Conservation (phyloP, 495 filamentous ascomycete species). For the Xylaria scruposa region DNA sequence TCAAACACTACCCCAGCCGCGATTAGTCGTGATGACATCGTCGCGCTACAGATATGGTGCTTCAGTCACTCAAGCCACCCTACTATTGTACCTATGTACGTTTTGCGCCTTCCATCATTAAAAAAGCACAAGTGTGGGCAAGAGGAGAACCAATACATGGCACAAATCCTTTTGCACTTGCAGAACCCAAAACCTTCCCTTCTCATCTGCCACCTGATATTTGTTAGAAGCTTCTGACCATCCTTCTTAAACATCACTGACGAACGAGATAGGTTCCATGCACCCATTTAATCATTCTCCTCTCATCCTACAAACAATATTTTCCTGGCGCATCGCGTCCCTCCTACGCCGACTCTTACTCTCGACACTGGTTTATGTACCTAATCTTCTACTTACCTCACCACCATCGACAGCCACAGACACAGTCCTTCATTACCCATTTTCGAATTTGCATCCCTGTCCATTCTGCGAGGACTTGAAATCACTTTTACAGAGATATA, state of each 20-base stretch:
- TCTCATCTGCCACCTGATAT: background rate
- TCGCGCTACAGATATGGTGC: background rate
- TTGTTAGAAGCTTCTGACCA: background rate
- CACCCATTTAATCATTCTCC: background rate
- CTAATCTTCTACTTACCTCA: background rate
- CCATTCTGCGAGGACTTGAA: background rate
- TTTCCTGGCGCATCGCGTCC: background rate
- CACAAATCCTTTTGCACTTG: background rate
- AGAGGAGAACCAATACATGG: background rate
- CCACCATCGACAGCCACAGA: background rate
- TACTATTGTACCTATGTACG: conserved; percentile 23
- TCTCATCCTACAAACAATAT: background rate
- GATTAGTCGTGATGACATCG: conserved; percentile 23
- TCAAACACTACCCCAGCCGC: conserved; percentile 5
- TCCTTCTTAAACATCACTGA: background rate
- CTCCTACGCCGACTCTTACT: background rate
- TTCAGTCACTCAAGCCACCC: background rate
- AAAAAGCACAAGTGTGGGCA: background rate
- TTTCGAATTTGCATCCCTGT: background rate
- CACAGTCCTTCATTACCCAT: background rate
- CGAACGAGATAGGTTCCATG: background rate
- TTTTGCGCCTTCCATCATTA: background rate
- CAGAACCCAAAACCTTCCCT: background rate
- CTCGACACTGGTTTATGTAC: background rate
- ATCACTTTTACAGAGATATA: background rate